Percentiles rank a stretch among this genome's conserved stretches.
These are phyloP conservation scores for Ustilago sp. DNA, from an alignment of 1,284 basidiomycete genomes.

Conservation along the genomic window DNA sequence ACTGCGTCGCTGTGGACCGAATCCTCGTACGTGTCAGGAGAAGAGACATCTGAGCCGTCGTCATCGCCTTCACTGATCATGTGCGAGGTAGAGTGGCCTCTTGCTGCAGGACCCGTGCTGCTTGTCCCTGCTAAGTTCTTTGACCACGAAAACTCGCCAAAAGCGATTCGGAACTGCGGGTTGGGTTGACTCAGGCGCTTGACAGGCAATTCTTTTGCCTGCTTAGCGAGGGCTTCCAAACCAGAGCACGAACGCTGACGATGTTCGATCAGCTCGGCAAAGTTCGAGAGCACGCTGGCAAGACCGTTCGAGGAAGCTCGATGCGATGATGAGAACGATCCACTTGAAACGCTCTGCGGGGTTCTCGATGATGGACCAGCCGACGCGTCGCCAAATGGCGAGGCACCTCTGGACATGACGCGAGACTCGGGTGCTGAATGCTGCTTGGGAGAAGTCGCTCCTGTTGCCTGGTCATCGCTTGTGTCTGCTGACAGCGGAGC, in stretches of 20 bases:
- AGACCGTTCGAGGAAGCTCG: constrained; percentile 34
- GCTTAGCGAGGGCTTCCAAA: constrained; percentile 44
- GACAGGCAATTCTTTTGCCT: constrained; percentile 42
- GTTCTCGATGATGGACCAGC: constrained; percentile 7
- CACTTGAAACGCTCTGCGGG: constrained; percentile 24
- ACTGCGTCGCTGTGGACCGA: background rate
- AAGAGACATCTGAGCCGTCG: constrained; percentile 20
- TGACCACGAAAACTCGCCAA: constrained; percentile 42
- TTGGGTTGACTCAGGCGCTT: constrained; percentile 49
- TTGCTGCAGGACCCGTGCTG: background rate
- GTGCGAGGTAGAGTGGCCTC: background rate
- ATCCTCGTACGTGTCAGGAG: constrained; percentile 3
- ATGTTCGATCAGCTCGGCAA: constrained; percentile 51
- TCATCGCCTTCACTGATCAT: constrained; percentile 19
- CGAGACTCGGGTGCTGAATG: constrained; percentile 44
- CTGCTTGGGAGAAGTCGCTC: constrained; percentile 25
- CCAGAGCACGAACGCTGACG: constrained; percentile 50
- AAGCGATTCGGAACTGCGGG: constrained; percentile 43
- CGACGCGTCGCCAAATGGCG: constrained; percentile 29
- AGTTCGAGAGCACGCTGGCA: constrained; percentile 41
- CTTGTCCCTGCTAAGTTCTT: background rate
- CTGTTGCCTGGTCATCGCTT: constrained; percentile 11
- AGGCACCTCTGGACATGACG: constrained; percentile 34
- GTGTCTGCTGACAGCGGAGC: constrained; percentile 19
- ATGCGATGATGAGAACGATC: constrained; percentile 35